Conservation (phyloP, 2,329 filamentous ascomycete genomes). For the Claviceps sp. region DNA sequence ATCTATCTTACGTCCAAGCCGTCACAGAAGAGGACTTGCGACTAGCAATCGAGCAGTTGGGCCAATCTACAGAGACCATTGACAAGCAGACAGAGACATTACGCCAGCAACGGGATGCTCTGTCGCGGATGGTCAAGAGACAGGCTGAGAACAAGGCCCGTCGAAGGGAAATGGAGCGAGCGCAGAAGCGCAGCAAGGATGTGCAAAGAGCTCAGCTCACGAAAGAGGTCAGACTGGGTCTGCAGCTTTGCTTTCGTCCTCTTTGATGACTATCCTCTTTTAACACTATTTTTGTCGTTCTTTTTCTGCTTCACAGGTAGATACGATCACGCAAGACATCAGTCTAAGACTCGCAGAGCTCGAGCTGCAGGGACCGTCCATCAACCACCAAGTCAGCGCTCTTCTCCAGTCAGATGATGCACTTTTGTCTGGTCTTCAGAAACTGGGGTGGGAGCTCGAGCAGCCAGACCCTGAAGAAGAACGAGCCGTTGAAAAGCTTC, state of each 20-base stretch:
- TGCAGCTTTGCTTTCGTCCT: background rate
- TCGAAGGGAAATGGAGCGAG: constrained; percentile 17
- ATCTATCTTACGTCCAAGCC: constrained; percentile 34
- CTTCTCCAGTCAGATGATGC: constrained; percentile 50
- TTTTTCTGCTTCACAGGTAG: constrained; percentile 22
- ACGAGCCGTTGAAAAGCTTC: constrained; percentile 40
- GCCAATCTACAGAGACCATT: constrained; percentile 49
- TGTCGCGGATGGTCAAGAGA: constrained; percentile 36
- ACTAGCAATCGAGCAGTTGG: constrained; percentile 49
- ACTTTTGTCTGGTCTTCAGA: constrained; percentile 50
- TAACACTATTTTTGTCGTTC: background rate
- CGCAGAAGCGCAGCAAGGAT: constrained; percentile 18
- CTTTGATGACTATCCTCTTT: background rate
- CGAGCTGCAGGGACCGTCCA: constrained; percentile 34
- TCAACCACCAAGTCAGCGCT: constrained; percentile 35
- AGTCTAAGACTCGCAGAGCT: constrained; percentile 33
- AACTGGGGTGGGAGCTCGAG: constrained; percentile 48
- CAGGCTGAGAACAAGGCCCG: constrained; percentile 16
- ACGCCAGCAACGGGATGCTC: constrained; percentile 46
- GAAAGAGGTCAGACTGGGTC: constrained; percentile 22
- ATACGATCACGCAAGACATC: constrained; percentile 34
- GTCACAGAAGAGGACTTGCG: constrained; percentile 47
- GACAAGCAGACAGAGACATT: constrained; percentile 49
- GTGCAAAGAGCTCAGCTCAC: constrained; percentile 27
- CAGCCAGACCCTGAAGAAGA: constrained; percentile 38